A percentile compares a stretch with the other conserved stretches of the same genome.
Evolutionary conservation across 306 rosid genomes (phyloP).

Genomic region (Lablab purpureus): DNA sequence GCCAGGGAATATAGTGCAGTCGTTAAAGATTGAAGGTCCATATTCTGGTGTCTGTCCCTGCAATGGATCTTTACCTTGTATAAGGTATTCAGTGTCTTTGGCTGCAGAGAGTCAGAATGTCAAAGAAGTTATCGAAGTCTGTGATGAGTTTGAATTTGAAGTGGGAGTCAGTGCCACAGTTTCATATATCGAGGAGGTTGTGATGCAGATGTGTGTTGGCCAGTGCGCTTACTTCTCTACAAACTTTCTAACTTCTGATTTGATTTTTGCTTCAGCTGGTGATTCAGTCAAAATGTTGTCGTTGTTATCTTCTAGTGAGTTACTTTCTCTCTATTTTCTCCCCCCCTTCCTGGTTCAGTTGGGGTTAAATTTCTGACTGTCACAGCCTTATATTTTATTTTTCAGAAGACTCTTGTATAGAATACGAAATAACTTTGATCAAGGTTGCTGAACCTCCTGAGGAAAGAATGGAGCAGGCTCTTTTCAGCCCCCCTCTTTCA

Average conservation of each 20-base stretch:
- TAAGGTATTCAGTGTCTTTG: constrained; percentile 70
- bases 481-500: constrained; percentile 95
- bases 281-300: constrained; percentile 61
- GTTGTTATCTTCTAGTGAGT: constrained; percentile 80
- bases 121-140: constrained; percentile 71
- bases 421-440: constrained; percentile 66
- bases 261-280: constrained; percentile 74
- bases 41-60: constrained; percentile 82
- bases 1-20: constrained; percentile 42
- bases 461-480: constrained; percentile 97
- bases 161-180: constrained; percentile 74
- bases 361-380: constrained; percentile 35
- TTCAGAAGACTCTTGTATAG: constrained; percentile 70
- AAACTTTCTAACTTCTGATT: constrained; percentile 63
- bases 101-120: constrained; percentile 55
- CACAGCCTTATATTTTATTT: constrained; percentile 26
- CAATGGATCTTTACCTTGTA: constrained; percentile 75
- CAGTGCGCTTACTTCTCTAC: constrained; percentile 72
- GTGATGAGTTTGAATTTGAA: constrained; percentile 89
- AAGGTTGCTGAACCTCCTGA: constrained; percentile 84
- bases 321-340: constrained; percentile 47
- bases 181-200: constrained; percentile 71
- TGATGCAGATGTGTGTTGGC: constrained; percentile 78
- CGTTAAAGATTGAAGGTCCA: constrained; percentile 67
- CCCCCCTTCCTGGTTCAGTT: constrained; percentile 1